A percentile compares a stretch with the other conserved stretches of the same genome.
These are phyloP conservation scores for Myochromella boudieri DNA, from an alignment of 768 basidiomycete species.

Conservation along the genomic window DNA sequence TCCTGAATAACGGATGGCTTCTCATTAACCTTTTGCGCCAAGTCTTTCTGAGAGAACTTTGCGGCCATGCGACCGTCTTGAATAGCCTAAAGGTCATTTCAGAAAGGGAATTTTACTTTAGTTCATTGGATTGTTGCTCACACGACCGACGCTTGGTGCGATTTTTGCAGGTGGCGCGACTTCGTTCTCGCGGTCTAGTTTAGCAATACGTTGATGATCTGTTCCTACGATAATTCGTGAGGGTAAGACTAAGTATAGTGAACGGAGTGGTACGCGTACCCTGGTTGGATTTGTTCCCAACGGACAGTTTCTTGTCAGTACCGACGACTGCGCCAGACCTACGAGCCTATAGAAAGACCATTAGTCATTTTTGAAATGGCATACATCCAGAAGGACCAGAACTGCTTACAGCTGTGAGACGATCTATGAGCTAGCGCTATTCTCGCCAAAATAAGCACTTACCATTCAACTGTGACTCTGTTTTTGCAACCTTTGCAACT, in stretches of 20 bases:
- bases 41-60: constrained; percentile 86
- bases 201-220: constrained; percentile 92
- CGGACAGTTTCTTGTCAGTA: constrained; percentile 78
- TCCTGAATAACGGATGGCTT: constrained; percentile 87
- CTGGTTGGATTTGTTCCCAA: constrained; percentile 74
- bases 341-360: constrained; percentile 53
- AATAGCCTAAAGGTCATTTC: constrained; percentile 58
- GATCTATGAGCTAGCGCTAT: neutral
- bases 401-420: constrained; percentile 55
- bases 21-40: constrained; percentile 92
- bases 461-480: constrained; percentile 58
- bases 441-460: constrained; percentile 21
- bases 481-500: constrained; percentile 62
- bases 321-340: constrained; percentile 74
- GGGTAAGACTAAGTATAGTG: neutral
- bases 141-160: constrained; percentile 68
- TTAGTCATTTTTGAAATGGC: constrained; percentile 10
- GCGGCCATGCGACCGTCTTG: constrained; percentile 76
- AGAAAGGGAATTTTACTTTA: constrained; percentile 1
- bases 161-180: constrained; percentile 91
- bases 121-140: constrained; percentile 28
- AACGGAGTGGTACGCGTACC: constrained; percentile 39
- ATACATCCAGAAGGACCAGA: neutral
- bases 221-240: constrained; percentile 53
- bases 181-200: constrained; percentile 93